These are phyloP conservation scores for Lithospermum erythrorhizon DNA, from an alignment of 257 asterid genomes.

Conservation along the genomic window DNA sequence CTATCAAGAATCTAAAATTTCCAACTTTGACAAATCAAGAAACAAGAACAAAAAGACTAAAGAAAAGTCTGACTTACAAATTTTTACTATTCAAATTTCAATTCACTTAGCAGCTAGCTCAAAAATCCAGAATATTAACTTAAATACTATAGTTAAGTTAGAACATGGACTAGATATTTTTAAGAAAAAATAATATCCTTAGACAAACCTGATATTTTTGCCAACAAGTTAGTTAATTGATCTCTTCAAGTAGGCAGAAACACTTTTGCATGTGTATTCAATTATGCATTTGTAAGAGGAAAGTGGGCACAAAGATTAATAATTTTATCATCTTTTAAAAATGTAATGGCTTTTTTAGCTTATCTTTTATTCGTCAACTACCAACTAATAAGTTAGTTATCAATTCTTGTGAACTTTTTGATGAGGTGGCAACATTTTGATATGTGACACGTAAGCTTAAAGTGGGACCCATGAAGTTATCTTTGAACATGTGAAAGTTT, in stretches of 20 bases:
- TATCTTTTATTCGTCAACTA: too few relatives aligned
- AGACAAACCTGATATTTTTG: not conserved
- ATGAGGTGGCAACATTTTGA: conserved; percentile 36
- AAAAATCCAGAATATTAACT: not conserved
- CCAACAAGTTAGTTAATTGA: not conserved
- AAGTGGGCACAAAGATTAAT: too few relatives aligned
- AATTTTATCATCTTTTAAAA: not conserved
- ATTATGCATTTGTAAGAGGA: not conserved
- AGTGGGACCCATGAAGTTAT: too few relatives aligned
- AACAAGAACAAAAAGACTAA: too few relatives aligned
- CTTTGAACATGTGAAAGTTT: too few relatives aligned
- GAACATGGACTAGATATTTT: too few relatives aligned
- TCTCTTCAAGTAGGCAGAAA: not conserved
- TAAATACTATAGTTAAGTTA: too few relatives aligned
- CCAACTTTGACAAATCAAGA: too few relatives aligned
- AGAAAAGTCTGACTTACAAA: too few relatives aligned
- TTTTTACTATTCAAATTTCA: too few relatives aligned
- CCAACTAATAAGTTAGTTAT: conserved; percentile 11
- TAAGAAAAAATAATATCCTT: not conserved
- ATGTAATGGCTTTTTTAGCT: not conserved
- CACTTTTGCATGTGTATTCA: not conserved
- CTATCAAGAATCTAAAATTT: too few relatives aligned
- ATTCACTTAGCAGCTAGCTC: not conserved
- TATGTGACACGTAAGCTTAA: too few relatives aligned
- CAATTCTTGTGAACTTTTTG: conserved; percentile 34